Percentiles rank a stretch among this genome's conserved stretches.
phyloP scores from a whole-genome alignment of 176 grass and related monocot genomes.

The Calamus simplicifolius region DNA sequence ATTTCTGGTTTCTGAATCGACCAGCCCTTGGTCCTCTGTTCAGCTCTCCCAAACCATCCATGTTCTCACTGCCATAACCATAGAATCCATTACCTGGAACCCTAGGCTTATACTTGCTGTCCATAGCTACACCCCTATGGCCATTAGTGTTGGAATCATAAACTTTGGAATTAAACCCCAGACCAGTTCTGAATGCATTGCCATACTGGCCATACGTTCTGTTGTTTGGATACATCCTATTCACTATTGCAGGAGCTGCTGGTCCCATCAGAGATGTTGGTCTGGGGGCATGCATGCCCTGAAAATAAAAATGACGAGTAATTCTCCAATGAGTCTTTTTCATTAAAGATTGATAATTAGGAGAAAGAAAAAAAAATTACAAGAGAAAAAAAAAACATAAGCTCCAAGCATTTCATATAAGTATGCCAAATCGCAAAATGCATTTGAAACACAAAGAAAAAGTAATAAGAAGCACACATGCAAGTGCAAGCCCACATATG shows the following conservation, averaged over 20 bases:
- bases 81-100: background rate
- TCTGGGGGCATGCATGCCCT: background rate
- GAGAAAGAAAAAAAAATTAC: no score
- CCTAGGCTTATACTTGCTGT: constrained; percentile 1
- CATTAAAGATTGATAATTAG: no score
- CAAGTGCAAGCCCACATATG: no score
- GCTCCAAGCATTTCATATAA: no score
- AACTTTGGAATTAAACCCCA: background rate
- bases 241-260: background rate
- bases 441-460: no score
- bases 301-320: background rate
- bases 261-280: constrained; percentile 2
- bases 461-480: no score
- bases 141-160: background rate
- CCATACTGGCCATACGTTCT: background rate
- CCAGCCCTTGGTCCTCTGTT: constrained; percentile 7
- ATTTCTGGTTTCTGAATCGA: background rate
- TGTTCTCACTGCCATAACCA: background rate
- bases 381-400: no score
- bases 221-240: background rate
- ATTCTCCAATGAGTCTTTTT: no score
- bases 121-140: background rate
- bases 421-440: no score
- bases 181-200: background rate
- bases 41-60: constrained; percentile 1